Evolutionary conservation across 352 stramenopile genomes (phyloP).

Genomic region (Lagenidium giganteum): DNA sequence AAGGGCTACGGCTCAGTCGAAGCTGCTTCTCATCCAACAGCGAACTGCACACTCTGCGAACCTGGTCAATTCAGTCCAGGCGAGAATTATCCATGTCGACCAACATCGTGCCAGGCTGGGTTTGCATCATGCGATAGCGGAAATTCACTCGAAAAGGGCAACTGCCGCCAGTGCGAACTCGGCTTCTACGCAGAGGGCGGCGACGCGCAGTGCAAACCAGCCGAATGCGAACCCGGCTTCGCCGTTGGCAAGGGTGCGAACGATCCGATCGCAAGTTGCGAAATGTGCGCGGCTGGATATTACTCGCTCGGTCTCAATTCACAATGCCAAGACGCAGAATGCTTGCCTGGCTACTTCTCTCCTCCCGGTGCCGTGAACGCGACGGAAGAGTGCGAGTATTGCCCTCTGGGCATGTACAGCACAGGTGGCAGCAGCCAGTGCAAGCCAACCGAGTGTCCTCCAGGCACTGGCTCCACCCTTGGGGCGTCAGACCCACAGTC

Average conservation of each 20-base stretch:
- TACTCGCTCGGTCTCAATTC: conserved; percentile 30
- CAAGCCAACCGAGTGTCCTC: conserved; percentile 25
- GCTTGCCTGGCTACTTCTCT: conserved; percentile 28
- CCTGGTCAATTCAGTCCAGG: conserved; percentile 33
- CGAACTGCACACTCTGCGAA: conserved; percentile 37
- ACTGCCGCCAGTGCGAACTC: conserved; percentile 31
- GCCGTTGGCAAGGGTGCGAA: conserved; percentile 18
- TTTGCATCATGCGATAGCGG: conserved; percentile 22
- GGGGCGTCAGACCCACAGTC: conserved; percentile 16
- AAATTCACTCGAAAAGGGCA: conserved; percentile 37
- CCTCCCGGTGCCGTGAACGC: conserved; percentile 23
- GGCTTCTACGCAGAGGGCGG: conserved; percentile 33
- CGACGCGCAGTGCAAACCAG: conserved; percentile 25
- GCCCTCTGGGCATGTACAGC: conserved; percentile 28
- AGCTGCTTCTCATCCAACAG: conserved; percentile 25
- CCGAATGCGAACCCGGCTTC: conserved; percentile 36
- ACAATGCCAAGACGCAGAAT: conserved; percentile 27
- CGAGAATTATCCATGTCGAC: conserved; percentile 39
- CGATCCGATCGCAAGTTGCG: conserved; percentile 23
- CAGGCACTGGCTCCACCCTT: conserved; percentile 23
- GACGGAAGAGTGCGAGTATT: conserved; percentile 24
- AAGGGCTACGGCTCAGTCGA: conserved; percentile 32
- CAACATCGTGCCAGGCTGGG: conserved; percentile 23
- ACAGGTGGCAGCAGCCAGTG: conserved; percentile 28
- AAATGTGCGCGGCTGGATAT: conserved; percentile 25